Evolutionary conservation across 352 stramenopile genomes (phyloP), one percentile per base, ranked within the genome.

Genomic region (Pythium rhizo-oryzae): DNA sequence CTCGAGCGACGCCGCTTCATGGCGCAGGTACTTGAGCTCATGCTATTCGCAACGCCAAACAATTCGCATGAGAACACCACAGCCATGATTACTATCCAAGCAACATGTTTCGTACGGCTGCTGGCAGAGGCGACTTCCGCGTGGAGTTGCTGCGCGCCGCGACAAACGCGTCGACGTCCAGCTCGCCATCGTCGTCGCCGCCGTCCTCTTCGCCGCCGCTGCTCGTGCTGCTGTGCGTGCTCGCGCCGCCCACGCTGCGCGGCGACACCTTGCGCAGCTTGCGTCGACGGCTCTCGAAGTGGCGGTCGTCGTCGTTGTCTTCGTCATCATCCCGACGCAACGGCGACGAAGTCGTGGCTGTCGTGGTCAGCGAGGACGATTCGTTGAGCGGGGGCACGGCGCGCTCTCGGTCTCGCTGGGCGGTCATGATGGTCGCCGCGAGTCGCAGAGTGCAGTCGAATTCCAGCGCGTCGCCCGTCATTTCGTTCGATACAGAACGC

Each of bases 1-100:
- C n/a, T 81, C 72, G 1, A 89, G 65, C 21, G 51, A 46, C 28
- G 78, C 47, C 1, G 70, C 78, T 57, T 86, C 76, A 4, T 69
- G 62, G 18, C 80, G 78, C 28, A 89, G 53, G 54, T 80, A 60
- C 57, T 76, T 77, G 44, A 89, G 71, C 51, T 89, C 80, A 59
- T 89, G 76, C 80, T 87, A 49, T 63, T 33, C 28, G 2, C 28
- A 33, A 2, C 3, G 28, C 33, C 8, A 41, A 15, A 18, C 18
- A 44, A 12, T 16, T 3, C 37, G 11, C 37, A 43, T 33, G 15
- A 43, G 37, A 43, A n/a, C 28, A 33, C 28, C 6, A 6, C 28
- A 33, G 28, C 28, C 28, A n/a, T 33, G n/a, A n/a, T n/a, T n/a
- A n/a, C n/a, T n/a, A 39, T 51, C 15, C n/a, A 39, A 62, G 33